Base-by-base conservation (phyloP, 352 stramenopile genomes). In the Phytophthora pisi region DNA sequence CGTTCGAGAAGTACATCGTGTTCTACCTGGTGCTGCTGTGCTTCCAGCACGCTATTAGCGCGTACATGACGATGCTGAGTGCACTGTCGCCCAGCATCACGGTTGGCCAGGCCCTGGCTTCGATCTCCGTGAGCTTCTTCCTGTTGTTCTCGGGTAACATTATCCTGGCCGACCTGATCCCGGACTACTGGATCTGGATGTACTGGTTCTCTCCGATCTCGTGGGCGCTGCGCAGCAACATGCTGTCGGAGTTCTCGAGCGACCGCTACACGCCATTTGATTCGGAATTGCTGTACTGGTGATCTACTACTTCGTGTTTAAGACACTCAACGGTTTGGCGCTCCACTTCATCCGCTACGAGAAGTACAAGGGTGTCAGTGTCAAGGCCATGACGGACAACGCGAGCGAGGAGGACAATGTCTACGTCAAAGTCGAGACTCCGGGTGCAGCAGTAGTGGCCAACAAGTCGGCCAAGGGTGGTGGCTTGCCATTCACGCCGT, bases 71-170 rank as follows among this genome's bases (percentile, higher is more conserved):
- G 51, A 61, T 91, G 69, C 49, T 91, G 9, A 86, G 80, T 57
- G 77, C 82, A 3, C 16, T 89, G 24, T 81, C 78, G 5, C 82
- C 80, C 0, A 91, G 74, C 52, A 84, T 91, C 52, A 88, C 78
- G 20, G 61, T 84, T 4, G 82, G 75, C 11, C 79, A 89, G 51
- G 76, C 82, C 2, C 40, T 82, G 2, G 82, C 82, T 10, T 75
- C 66, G 50, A 70, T 87, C 42, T 89, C 82, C 0, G 77, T 89
- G 18, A 79, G 75, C 53, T 89, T 91, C 61, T 91, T 88, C 64
- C 18, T 92, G 40, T 47, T 92, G 50, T 92, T 92, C 65, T 92
- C 84, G 23, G 84, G 84, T 9, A 92, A 92, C 72, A 92, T 92
- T 34, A 92, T 92, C 59, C 60, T 90, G 40, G 74, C 81, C 0